Base-by-base conservation (phyloP, 2,329 filamentous ascomycete species). In the Fusarium goolgardi region DNA sequence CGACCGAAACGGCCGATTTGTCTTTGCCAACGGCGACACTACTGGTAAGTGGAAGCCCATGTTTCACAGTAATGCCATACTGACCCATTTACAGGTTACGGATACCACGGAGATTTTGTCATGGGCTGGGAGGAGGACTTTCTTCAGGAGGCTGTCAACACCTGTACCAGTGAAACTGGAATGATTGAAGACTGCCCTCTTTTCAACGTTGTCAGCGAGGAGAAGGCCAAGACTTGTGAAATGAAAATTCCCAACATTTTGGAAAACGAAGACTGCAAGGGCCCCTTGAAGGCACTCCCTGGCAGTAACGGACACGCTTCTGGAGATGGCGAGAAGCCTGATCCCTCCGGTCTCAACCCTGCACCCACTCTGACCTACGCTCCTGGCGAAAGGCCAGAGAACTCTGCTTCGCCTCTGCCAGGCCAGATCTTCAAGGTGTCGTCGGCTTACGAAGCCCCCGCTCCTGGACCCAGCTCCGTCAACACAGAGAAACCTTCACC, bases 101-200 rank as follows among this genome's bases (percentile, higher is more conserved):
- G 91, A 35, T 93, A 93, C 76, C 88, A 96, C 75, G 93, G 85
- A 49, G 93, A 96, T 75, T 96, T 96, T 79, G 90, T 95, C 73
- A 89, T 85, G 75, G 93, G 91, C 29, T 96, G 93, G 93, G 86
- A 94, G 3, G 74, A 80, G 11, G 80, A 82, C 5, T 88, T 93
- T 78, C 84, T 96, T 35, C 88, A 94, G 77, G 52, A 84, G 8
- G 93, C 92, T n/a, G 83, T 94, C 65, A 78, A 94, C 46, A 85
- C 83, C 10, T 97, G 94, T 85, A 95, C 90, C 52, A 91, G 88
- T 78, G 75, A 74, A 1, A 89, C 87, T 12, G 94, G 94, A 34
- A 74, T 82, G 41, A 88, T 97, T 45, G 73, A 84, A 43, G 93
- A 94, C 77, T 97, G 94, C 80, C 80, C 86, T 1, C 71, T 96